A percentile compares a stretch with the other conserved stretches of the same genome.
phyloP scores from a whole-genome alignment of 805 yeast species.

The Starmerella vitae region DNA sequence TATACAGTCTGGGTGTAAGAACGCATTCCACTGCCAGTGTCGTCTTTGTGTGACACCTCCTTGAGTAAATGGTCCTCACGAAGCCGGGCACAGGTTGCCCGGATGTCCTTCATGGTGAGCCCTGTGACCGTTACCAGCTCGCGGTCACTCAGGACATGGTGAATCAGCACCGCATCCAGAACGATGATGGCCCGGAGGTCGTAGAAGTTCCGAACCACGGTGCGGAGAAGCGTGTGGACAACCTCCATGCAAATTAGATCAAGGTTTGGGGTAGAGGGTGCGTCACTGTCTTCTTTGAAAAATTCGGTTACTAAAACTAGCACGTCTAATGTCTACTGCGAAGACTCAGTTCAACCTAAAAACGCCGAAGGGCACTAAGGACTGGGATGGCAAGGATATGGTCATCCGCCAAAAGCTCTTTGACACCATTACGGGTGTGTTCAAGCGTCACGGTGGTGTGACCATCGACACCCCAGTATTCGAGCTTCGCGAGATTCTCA shows the following conservation, averaged over 20 bases:
- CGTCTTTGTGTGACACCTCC: conserved; percentile 34
- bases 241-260: conserved; percentile 27
- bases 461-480: conserved; percentile 98
- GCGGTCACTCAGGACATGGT: conserved; percentile 83
- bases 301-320: not conserved
- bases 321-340: conserved; percentile 5
- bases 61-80: conserved; percentile 67
- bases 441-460: conserved; percentile 95
- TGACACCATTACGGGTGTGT: conserved; percentile 52
- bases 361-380: conserved; percentile 94
- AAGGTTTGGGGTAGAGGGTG: too few species aligned
- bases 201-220: conserved; percentile 78
- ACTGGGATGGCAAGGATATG: conserved; percentile 98
- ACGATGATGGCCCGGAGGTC: conserved; percentile 70
- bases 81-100: conserved; percentile 65
- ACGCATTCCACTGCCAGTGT: conserved; percentile 44
- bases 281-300: too few species aligned
- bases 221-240: conserved; percentile 47
- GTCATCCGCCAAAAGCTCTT: conserved; percentile 82
- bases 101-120: conserved; percentile 71
- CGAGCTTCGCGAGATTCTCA: conserved; percentile 83
- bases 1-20: conserved; percentile 66
- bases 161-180: conserved; percentile 74
- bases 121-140: conserved; percentile 72
- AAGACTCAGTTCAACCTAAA: conserved; percentile 49